A percentile compares a stretch with the other conserved stretches of the same genome.
phyloP scores from a whole-genome alignment of 2,329 filamentous ascomycete genomes.

The Cladosporium sp. region DNA sequence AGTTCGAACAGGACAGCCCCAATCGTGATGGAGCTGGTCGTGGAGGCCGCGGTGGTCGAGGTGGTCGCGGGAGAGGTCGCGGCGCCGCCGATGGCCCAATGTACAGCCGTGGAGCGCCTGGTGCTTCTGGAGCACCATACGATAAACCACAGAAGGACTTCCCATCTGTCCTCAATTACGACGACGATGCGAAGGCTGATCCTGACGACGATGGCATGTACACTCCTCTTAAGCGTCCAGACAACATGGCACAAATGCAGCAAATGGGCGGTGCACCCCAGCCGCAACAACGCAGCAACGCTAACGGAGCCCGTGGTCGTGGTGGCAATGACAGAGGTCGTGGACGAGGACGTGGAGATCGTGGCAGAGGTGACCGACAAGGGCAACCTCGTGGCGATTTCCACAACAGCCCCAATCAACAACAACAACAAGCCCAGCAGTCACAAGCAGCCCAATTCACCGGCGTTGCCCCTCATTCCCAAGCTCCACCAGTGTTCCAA shows the following conservation, averaged over 20 bases:
- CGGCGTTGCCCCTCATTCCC: constrained; percentile 8
- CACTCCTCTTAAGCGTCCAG: constrained; percentile 43
- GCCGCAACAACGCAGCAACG: constrained; percentile 17
- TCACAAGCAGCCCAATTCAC: not conserved
- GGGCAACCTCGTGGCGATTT: constrained; percentile 23
- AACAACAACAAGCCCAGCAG: not conserved
- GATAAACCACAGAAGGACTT: constrained; percentile 13
- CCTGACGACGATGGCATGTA: constrained; percentile 31
- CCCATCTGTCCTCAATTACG: constrained; percentile 2
- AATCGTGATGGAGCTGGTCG: not conserved
- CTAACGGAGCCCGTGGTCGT: constrained; percentile 20
- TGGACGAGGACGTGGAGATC: constrained; percentile 13
- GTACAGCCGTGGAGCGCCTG: constrained; percentile 5
- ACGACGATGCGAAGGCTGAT: constrained; percentile 7
- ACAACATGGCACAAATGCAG: constrained; percentile 44
- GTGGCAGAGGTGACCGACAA: constrained; percentile 26
- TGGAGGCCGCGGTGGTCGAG: constrained; percentile 14
- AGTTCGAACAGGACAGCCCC: not conserved
- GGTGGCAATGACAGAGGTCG: constrained; percentile 25
- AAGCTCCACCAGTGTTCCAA: not conserved
- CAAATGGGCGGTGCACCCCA: constrained; percentile 34
- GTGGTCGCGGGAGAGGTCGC: constrained; percentile 9
- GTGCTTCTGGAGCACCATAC: not conserved
- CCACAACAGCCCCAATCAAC: constrained; percentile 14
- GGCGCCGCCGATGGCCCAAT: not conserved